These are phyloP conservation scores for Fusarium compactum DNA, from an alignment of 2,329 filamentous ascomycete species.

Conservation along the genomic window DNA sequence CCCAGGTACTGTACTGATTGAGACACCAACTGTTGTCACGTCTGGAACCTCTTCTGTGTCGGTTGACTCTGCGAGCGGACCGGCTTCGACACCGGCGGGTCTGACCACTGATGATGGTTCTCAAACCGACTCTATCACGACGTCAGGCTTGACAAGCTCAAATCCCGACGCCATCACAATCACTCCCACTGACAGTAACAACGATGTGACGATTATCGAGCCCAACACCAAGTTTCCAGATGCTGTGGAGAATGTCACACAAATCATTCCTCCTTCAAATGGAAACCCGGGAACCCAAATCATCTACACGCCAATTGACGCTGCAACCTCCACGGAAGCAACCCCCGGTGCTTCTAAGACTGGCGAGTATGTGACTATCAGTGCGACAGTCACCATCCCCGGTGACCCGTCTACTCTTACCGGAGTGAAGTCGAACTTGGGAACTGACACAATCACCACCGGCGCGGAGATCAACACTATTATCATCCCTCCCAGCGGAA, in stretches of 20 bases:
- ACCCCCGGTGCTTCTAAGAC: background rate
- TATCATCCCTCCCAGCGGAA: constrained; percentile 33
- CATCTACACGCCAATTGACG: constrained; percentile 28
- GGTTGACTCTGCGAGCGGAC: background rate
- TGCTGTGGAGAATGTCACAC: constrained; percentile 30
- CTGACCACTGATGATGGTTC: background rate
- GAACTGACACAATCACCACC: constrained; percentile 14
- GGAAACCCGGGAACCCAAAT: constrained; percentile 27
- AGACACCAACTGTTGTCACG: background rate
- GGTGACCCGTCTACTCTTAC: constrained; percentile 31
- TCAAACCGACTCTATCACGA: background rate
- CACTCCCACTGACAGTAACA: constrained; percentile 17
- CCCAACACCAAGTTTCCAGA: constrained; percentile 32
- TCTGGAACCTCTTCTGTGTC: background rate
- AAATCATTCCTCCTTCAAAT: constrained; percentile 24
- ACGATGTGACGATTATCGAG: constrained; percentile 30
- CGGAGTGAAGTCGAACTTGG: background rate
- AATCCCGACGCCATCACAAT: constrained; percentile 28
- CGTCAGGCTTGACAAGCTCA: background rate
- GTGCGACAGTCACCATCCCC: constrained; percentile 32
- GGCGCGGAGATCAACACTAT: constrained; percentile 34
- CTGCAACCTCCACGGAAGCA: too few species aligned
- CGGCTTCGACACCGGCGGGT: constrained; percentile 9
- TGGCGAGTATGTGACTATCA: constrained; percentile 20
- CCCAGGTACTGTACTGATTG: constrained; percentile 11